Percentiles rank a stretch among this genome's conserved stretches.
These are phyloP conservation scores for Crepidotus sp. DNA, from an alignment of 1,284 basidiomycete species.

Conservation along the genomic window DNA sequence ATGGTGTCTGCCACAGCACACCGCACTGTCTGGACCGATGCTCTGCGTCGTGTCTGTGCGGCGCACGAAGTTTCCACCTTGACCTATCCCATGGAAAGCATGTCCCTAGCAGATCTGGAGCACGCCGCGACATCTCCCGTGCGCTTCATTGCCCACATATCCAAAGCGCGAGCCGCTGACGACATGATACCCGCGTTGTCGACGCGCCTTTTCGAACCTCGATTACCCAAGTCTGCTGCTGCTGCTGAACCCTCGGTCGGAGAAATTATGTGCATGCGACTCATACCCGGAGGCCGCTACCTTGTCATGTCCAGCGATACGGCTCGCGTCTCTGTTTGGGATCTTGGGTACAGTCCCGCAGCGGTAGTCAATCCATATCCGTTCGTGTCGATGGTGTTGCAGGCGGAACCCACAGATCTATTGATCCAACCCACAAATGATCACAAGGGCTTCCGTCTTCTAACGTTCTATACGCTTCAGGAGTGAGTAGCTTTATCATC, in stretches of 20 bases:
- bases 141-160: constrained; percentile 7
- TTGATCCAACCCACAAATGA: constrained; percentile 9
- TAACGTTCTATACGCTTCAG: neutral
- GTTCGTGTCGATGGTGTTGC: neutral
- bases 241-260: neutral
- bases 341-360: constrained; percentile 7
- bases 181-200: constrained; percentile 3
- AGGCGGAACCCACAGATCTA: neutral
- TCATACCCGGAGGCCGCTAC: constrained; percentile 14
- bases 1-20: constrained; percentile 5
- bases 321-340: constrained; percentile 9
- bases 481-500: neutral
- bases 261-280: neutral
- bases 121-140: constrained; percentile 12
- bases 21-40: constrained; percentile 12
- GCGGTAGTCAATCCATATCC: constrained; percentile 9
- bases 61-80: constrained; percentile 4
- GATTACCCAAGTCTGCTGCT: neutral
- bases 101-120: constrained; percentile 8
- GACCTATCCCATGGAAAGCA: constrained; percentile 12
- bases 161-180: neutral
- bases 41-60: constrained; percentile 13
- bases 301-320: neutral
- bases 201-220: constrained; percentile 8
- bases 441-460: constrained; percentile 1